Evolutionary conservation across 495 filamentous ascomycete genomes (phyloP).

Genomic region (Penicillium alfredii): DNA sequence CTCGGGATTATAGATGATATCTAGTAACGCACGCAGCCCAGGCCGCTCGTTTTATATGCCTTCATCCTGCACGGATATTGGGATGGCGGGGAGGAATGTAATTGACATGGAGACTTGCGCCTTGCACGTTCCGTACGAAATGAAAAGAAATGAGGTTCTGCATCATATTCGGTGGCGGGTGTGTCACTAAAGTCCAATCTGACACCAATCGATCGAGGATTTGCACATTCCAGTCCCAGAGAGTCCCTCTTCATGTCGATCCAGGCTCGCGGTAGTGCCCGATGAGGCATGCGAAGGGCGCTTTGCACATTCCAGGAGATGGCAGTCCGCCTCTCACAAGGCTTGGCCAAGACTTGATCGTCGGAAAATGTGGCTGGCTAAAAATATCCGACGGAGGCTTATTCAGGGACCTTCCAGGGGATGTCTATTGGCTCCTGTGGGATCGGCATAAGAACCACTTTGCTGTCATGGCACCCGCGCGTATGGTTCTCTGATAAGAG

Average conservation of each 20-base stretch:
- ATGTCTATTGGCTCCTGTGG: too few species aligned
- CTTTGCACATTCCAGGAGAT: conserved; percentile 18
- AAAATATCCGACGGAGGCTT: too few species aligned
- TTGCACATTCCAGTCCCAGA: conserved; percentile 19
- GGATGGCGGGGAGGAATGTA: conserved; percentile 24
- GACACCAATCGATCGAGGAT: conserved; percentile 3
- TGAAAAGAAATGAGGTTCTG: conserved; percentile 6
- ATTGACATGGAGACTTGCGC: conserved; percentile 13
- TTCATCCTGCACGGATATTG: conserved; percentile 9
- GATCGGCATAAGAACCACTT: too few species aligned
- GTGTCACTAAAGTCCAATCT: conserved; percentile 2
- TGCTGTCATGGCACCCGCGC: too few species aligned
- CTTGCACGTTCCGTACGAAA: not conserved
- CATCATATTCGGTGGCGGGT: conserved; percentile 23
- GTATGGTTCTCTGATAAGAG: too few species aligned
- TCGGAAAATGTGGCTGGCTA: conserved; percentile 1
- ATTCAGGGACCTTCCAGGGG: too few species aligned
- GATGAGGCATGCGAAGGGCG: conserved; percentile 12
- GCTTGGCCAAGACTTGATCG: conserved; percentile 4
- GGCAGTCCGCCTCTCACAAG: conserved; percentile 12
- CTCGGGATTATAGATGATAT: too few species aligned
- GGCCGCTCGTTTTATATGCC: conserved; percentile 12
- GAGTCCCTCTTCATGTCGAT: conserved; percentile 10
- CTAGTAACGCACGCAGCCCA: too few species aligned
- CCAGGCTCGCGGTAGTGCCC: conserved; percentile 8